Base-by-base conservation (phyloP, 192 early-diverging fungal species). In the Linnemannia zychae region DNA sequence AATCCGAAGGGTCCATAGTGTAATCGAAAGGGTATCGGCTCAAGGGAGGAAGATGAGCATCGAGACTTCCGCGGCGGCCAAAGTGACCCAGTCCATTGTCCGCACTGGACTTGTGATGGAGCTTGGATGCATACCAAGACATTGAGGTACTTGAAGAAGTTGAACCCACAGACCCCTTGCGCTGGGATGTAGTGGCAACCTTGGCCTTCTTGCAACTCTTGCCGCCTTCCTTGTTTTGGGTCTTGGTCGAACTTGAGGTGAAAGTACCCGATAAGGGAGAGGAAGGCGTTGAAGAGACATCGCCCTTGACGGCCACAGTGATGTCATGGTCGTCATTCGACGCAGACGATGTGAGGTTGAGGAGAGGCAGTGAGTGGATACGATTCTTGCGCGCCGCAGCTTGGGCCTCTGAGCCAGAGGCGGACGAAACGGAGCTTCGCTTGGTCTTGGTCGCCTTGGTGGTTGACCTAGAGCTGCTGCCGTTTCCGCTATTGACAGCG, bases 111-210 rank as follows among this genome's bases (percentile, higher is more conserved):
- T 71, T 82, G 57, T 85, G 83, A 11, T 85, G 83, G 11, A 85
- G 68, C 49, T 85, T 85, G 74, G 83, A 85, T 4, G 83, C 83
- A 65, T 85, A 85, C 83, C 83, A 85, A 6, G 83, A 85, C 18
- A 85, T 24, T 4, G 82, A 85, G 6, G 76, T 22, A 6, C 49
- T 57, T 52, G 73, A 38, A 38, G 78, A 67, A 3, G 67, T 12
- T 34, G 80, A 76, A n/a, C 52, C 67, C 18, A 76, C 20, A 34
- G 78, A 80, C 11, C 44, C 72, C 33, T 71, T 44, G 12, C 78
- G 78, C 12, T 38, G 46, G 38, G 33, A 36, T 36, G 17, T 24
- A 36, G 67, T 69, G 40, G n/a, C 36, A 31, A 20, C 37, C 31
- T 57, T 53, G 65, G 47, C 33, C 28, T 65, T 65, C 46, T 81